phyloP scores from a whole-genome alignment of 2,329 filamentous ascomycete species.

The Diaporthe caulivora region DNA sequence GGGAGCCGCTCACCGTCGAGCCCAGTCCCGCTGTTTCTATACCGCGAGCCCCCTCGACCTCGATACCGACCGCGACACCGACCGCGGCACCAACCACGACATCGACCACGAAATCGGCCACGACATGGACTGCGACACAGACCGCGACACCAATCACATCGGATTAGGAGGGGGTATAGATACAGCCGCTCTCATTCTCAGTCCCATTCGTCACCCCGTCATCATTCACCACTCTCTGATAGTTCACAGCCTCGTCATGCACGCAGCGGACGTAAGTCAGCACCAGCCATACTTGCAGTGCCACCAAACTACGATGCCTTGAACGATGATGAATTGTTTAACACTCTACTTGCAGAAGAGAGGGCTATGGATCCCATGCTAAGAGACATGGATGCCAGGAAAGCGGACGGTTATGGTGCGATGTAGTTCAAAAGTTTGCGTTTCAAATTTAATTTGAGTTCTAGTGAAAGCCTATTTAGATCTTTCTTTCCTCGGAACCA shows the following conservation, averaged over 20 bases:
- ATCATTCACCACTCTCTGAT: no score
- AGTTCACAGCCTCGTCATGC: no score
- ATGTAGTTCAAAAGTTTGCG: not conserved
- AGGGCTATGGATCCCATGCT: slow-evolving; percentile 21
- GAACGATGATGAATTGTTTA: not conserved
- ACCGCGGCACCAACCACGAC: not conserved
- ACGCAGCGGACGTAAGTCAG: not conserved
- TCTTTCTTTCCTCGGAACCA: not conserved
- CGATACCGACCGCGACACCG: not conserved
- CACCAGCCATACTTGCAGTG: not conserved
- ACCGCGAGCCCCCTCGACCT: not conserved
- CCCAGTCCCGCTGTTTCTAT: not conserved
- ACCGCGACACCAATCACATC: not conserved
- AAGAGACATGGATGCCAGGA: not conserved
- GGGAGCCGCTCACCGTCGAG: not conserved
- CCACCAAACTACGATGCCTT: not conserved
- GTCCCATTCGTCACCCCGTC: not conserved
- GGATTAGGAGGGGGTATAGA: not conserved
- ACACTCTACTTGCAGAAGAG: not conserved
- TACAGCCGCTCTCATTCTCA: no score
- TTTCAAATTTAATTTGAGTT: not conserved
- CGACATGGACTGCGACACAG: not conserved
- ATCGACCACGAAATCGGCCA: not conserved
- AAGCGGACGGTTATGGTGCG: not conserved
- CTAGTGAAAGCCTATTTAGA: not conserved